These are phyloP conservation scores for Flaveria trinervia DNA, from an alignment of 129 eudicot species.

Conservation along the genomic window DNA sequence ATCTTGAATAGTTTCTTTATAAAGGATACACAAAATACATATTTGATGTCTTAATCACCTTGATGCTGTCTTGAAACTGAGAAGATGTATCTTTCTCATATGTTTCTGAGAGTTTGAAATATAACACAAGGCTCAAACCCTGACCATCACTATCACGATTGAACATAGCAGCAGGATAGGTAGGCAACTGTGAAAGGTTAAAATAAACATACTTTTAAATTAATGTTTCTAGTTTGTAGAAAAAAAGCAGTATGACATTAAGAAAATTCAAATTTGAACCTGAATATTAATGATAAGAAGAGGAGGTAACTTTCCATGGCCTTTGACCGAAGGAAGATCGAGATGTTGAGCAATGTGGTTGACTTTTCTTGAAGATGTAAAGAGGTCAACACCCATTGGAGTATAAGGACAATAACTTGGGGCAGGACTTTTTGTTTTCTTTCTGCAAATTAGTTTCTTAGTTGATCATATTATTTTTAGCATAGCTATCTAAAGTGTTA, in stretches of 20 bases:
- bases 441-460: slow-evolving; percentile 47
- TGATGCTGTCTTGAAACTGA: slow-evolving; percentile 64
- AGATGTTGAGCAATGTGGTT: slow-evolving; percentile 81
- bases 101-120: slow-evolving; percentile 66
- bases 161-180: slow-evolving; percentile 81
- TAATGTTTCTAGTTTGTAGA: neutral
- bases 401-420: slow-evolving; percentile 60
- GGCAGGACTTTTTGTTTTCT: slow-evolving; percentile 74
- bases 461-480: neutral
- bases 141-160: slow-evolving; percentile 71
- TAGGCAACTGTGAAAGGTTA: slow-evolving; percentile 58
- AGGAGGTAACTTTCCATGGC: slow-evolving; percentile 52
- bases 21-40: neutral
- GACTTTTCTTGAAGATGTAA: slow-evolving; percentile 64
- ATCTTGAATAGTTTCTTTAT: neutral
- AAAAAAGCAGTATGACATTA: neutral
- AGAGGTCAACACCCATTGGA: slow-evolving; percentile 80
- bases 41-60: slow-evolving; percentile 42
- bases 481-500: too few relatives aligned
- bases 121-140: slow-evolving; percentile 84
- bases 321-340: slow-evolving; percentile 68
- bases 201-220: neutral
- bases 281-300: slow-evolving; percentile 77
- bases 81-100: slow-evolving; percentile 58
- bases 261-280: slow-evolving; percentile 35